phyloP scores from a whole-genome alignment of 257 asterid species.

The Solanum raphanifolium region DNA sequence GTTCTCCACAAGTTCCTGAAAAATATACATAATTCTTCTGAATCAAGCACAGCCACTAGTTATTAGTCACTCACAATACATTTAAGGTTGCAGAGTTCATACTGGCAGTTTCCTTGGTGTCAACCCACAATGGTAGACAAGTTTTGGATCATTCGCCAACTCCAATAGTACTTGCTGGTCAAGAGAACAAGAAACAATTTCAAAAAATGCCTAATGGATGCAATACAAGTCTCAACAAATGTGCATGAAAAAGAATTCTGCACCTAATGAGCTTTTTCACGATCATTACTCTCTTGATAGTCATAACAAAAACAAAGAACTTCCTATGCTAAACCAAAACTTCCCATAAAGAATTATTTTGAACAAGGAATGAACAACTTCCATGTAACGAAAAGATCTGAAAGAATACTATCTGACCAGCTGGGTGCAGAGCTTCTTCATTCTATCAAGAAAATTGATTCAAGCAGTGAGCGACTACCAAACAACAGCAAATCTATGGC shows the following conservation, averaged over 20 bases:
- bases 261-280: neutral
- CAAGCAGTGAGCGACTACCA: neutral
- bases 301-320: neutral
- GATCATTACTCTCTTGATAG: neutral
- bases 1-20: constrained; percentile 93
- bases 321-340: neutral
- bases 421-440: neutral
- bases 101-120: constrained; percentile 93
- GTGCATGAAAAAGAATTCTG: neutral
- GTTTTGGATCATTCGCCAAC: constrained; percentile 79
- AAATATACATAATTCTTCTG: constrained; percentile 1
- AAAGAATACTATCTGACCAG: neutral
- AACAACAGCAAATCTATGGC: neutral
- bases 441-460: neutral
- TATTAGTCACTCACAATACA: constrained; percentile 4
- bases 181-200: neutral
- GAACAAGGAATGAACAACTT: neutral
- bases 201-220: neutral
- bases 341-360: neutral
- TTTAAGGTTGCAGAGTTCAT: constrained; percentile 21
- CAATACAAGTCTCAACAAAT: neutral
- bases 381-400: neutral
- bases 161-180: constrained; percentile 73
- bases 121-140: constrained; percentile 95
- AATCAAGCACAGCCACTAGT: neutral